Evolutionary conservation across 2,329 filamentous ascomycete species (phyloP), one percentile per base, ranked within the genome.

Genomic region (Hymenoscyphus scutula): DNA sequence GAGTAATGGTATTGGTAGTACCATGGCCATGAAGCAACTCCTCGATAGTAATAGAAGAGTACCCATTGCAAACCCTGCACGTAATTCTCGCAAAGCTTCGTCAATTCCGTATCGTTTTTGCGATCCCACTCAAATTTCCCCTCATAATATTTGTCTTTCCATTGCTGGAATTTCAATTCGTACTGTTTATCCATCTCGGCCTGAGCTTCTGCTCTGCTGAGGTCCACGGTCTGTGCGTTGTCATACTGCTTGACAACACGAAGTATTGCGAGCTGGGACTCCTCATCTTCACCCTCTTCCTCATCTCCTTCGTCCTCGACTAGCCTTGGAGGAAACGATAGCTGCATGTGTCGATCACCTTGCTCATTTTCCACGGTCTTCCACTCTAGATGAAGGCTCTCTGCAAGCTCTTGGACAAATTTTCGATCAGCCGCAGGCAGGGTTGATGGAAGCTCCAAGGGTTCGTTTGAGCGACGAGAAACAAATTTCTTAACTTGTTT

Each of bases 31-130:
- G 94, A 98, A 17, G 92, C 95, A 64, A 99, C 95, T 65, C 95
- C 95, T 60, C 89, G 89, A 78, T 99, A 99, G 77, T 99, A 99
- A 80, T 99, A 99, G 77, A 89, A 97, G 57, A 99, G 81, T 53
- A 99, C 95, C 96, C 95, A 99, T 75, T 99, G 95, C 64, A 99
- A 79, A 65, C 95, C 95, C 77, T 99, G 91, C 6, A 99, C 92
- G 72, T 99, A 99, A 77, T 98, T 99, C 77, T 98, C 92, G 29
- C 91, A 89, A 64, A 99, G 81, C 67, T 89, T 88, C 60, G 82
- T 88, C 73, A 98, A 82, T 75, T 96, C 92, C 48, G 86, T 86
- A 68, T 94, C 89, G 70, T 91, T 89, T 56, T 92, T 89, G 11
- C 90, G 81, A 17, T 88, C 86, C 92, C 94, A 99, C 59, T 89